These are phyloP conservation scores for Penicillium sp. DNA, from an alignment of 2,329 filamentous ascomycete genomes.

Conservation along the genomic window DNA sequence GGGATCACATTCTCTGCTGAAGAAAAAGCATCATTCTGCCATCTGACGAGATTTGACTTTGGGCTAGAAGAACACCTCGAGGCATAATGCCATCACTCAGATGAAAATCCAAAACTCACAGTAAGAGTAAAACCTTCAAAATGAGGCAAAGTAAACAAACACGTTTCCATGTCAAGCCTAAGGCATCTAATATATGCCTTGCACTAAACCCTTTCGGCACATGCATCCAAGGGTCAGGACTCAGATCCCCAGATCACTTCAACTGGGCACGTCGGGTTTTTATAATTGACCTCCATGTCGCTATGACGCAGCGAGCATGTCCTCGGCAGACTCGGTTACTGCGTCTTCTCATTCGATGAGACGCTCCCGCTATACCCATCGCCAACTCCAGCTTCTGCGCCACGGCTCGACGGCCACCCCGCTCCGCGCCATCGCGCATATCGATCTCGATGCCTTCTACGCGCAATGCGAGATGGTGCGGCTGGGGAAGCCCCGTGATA, in stretches of 20 bases:
- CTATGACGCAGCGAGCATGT: constrained; percentile 36
- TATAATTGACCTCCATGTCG: background rate
- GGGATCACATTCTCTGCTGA: constrained; percentile 9
- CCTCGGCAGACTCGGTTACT: constrained; percentile 47
- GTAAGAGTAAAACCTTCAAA: background rate
- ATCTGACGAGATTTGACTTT: constrained; percentile 8
- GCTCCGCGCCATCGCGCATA: constrained; percentile 79
- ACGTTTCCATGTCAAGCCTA: background rate
- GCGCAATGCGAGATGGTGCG: constrained; percentile 93
- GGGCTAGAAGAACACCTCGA: background rate
- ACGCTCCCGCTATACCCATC: constrained; percentile 74
- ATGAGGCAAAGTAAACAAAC: constrained; percentile 5
- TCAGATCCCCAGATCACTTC: constrained; percentile 2
- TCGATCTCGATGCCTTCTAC: constrained; percentile 97
- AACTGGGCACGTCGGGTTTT: background rate
- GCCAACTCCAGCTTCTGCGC: constrained; percentile 71
- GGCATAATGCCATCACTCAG: background rate
- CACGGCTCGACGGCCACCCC: constrained; percentile 68
- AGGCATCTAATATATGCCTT: constrained; percentile 15
- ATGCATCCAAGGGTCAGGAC: constrained; percentile 16
- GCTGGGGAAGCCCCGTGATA: constrained; percentile 66
- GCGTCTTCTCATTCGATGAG: constrained; percentile 29
- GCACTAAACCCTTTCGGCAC: constrained; percentile 14
- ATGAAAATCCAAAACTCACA: too few species aligned
- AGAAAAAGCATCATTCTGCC: constrained; percentile 3